Base-by-base conservation (phyloP, 2,329 filamentous ascomycete species). In the Coniochaeta hoffmannii region DNA sequence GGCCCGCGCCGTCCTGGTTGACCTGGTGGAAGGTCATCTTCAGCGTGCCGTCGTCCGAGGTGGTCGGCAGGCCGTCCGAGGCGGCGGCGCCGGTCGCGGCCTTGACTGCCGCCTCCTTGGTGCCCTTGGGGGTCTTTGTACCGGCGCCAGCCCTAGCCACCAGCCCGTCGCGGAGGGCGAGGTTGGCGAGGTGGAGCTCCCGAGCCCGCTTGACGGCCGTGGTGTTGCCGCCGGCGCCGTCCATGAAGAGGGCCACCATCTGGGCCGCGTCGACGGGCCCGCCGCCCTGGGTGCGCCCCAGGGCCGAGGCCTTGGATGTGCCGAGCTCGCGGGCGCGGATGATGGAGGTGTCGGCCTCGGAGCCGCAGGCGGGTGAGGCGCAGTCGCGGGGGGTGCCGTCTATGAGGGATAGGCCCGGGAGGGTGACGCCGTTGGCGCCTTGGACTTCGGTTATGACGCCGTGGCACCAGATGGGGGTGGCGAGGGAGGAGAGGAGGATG, bases 311-410 rank as follows among this genome's bases (percentile, higher is more conserved):
- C 61, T 77, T 74, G 63, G 71, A 73, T 51, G 72, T 77, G 36
- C 72, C 71, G 56, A 88, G 76, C 70, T 87, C 85, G 12, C 73
- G 69, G 58, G 79, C 70, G 35, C 84, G 81, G 69, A 88, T 86
- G 73, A 88, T 86, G 68, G 84, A 76, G n/a, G 85, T 88, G 65
- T 88, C 85, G 57, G 79, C 81, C 67, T 88, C 79, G n/a, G 84
- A 78, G 57, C 85, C 85, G 65, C 83, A 87, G 49, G 67, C 60
- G 62, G 84, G 82, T 63, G 73, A 74, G 53, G 80, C 74, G 68
- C 84, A 88, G 71, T 88, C 83, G 64, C 85, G 83, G 53, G 84
- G 85, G 59, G 85, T 87, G 63, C 83, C 84, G 58, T 88, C 84
- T 50, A 75, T 73, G 60, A 87, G 81, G 12, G 78, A 77, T 50